These are phyloP conservation scores for Leptodontidium sp. DNA, from an alignment of 2,329 filamentous ascomycete species.

Conservation along the genomic window DNA sequence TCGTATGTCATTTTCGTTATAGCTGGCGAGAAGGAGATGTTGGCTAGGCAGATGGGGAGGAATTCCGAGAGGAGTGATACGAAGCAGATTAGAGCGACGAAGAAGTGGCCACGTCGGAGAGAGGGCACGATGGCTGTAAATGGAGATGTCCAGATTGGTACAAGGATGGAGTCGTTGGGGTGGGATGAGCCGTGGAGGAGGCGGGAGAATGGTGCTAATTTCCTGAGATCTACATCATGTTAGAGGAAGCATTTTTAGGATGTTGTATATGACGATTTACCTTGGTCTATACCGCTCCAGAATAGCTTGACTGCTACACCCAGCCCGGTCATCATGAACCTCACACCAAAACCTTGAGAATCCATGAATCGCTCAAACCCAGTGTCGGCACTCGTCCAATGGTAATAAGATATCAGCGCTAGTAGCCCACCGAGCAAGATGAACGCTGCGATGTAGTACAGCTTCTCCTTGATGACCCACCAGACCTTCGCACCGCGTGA, in stretches of 20 bases:
- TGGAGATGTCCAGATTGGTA: slow-evolving; percentile 54
- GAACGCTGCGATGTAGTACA: slow-evolving; percentile 26
- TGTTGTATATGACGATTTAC: slow-evolving; percentile 40
- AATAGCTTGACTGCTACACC: slow-evolving; percentile 52
- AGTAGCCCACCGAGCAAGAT: slow-evolving; percentile 40
- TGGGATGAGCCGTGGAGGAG: slow-evolving; percentile 45
- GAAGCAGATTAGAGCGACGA: slow-evolving; percentile 52
- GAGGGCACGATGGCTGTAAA: slow-evolving; percentile 55
- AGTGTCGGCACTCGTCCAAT: slow-evolving; percentile 47
- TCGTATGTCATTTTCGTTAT: slow-evolving; percentile 52
- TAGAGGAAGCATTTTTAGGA: neutral
- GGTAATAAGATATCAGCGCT: slow-evolving; percentile 52
- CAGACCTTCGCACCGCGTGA: slow-evolving; percentile 7
- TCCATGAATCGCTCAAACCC: slow-evolving; percentile 52
- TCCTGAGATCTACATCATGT: slow-evolving; percentile 52
- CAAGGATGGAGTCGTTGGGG: slow-evolving; percentile 51
- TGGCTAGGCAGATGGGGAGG: slow-evolving; percentile 58
- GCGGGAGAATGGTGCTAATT: slow-evolving; percentile 54
- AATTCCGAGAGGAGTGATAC: slow-evolving; percentile 58
- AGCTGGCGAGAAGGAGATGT: slow-evolving; percentile 56
- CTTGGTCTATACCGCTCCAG: slow-evolving; percentile 52
- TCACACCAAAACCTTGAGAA: slow-evolving; percentile 51
- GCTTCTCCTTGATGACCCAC: slow-evolving; percentile 25
- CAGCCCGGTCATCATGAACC: slow-evolving; percentile 51
- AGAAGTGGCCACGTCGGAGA: slow-evolving; percentile 49